Conservation (phyloP, 106 monocot genomes). For the Allium sativum region DNA sequence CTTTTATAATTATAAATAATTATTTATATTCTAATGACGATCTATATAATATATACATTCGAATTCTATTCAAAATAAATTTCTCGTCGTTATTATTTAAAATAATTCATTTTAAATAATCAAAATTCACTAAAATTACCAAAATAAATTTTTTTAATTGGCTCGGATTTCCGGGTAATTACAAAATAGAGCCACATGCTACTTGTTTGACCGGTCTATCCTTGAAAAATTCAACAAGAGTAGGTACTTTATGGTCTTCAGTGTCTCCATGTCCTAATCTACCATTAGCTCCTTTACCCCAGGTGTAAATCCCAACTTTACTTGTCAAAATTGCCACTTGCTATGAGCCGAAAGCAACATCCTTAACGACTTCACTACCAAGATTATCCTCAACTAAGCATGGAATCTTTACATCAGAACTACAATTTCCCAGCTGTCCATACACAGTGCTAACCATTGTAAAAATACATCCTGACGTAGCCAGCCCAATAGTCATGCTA, state of each 20-base stretch:
- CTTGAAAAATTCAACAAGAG: constrained; percentile 83
- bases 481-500: constrained; percentile 22
- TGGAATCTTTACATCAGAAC: constrained; percentile 2
- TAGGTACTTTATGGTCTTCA: constrained; percentile 80
- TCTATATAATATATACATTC: too few relatives aligned
- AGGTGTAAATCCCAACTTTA: constrained; percentile 70
- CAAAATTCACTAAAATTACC: too few relatives aligned
- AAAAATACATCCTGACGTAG: constrained; percentile 26
- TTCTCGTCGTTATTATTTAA: too few relatives aligned
- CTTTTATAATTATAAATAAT: too few relatives aligned
- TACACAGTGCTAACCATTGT: constrained; percentile 22
- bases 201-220: constrained; percentile 78
- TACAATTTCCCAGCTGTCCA: constrained; percentile 4
- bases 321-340: too few relatives aligned
- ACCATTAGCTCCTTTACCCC: constrained; percentile 96
- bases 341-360: too few relatives aligned
- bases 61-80: too few relatives aligned
- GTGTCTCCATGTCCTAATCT: constrained; percentile 89
- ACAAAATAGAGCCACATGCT: constrained; percentile 79
- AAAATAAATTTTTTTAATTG: too few relatives aligned
- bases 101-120: too few relatives aligned
- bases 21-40: too few relatives aligned
- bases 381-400: too few relatives aligned
- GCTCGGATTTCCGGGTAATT: too few relatives aligned
- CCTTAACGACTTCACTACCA: constrained; percentile 52